Evolutionary conservation across 2,329 filamentous ascomycete genomes (phyloP).

Genomic region (Pseudogymnoascus sp.): DNA sequence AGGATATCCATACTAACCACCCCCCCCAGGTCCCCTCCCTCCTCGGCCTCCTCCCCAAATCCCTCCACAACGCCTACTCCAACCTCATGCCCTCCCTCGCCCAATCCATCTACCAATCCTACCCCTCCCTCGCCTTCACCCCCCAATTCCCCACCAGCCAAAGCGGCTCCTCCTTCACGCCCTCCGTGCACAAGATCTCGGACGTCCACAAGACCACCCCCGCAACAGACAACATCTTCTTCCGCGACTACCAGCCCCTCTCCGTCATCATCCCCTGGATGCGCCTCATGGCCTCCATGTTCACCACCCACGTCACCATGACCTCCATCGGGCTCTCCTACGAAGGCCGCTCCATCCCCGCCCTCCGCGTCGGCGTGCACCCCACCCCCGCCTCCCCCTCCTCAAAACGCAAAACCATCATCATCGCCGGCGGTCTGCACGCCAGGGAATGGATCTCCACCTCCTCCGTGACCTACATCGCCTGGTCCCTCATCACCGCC

Average conservation of each 20-base stretch:
- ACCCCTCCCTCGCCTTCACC: slow-evolving; percentile 36
- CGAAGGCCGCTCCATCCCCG: slow-evolving; percentile 80
- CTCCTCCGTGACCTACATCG: slow-evolving; percentile 83
- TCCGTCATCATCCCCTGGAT: slow-evolving; percentile 80
- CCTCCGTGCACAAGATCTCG: slow-evolving; percentile 49
- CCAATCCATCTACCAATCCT: slow-evolving; percentile 69
- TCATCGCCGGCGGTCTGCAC: slow-evolving; percentile 81
- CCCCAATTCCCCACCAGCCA: slow-evolving; percentile 15
- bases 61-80: slow-evolving; percentile 64
- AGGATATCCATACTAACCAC: slow-evolving; percentile 13
- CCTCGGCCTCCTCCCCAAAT: slow-evolving; percentile 67
- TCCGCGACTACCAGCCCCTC: slow-evolving; percentile 84
- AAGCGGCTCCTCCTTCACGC: background rate
- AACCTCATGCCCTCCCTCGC: slow-evolving; percentile 76
- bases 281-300: slow-evolving; percentile 82
- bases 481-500: slow-evolving; percentile 77
- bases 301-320: slow-evolving; percentile 68
- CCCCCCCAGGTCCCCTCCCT: slow-evolving; percentile 55
- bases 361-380: slow-evolving; percentile 65
- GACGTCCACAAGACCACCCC: slow-evolving; percentile 63
- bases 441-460: slow-evolving; percentile 95
- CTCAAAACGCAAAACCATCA: slow-evolving; percentile 62
- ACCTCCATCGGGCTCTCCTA: slow-evolving; percentile 77
- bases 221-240: slow-evolving; percentile 69
- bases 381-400: slow-evolving; percentile 39